Base-by-base conservation (phyloP, 169 alveolate genomes). In the Plasmodium fragile region DNA sequence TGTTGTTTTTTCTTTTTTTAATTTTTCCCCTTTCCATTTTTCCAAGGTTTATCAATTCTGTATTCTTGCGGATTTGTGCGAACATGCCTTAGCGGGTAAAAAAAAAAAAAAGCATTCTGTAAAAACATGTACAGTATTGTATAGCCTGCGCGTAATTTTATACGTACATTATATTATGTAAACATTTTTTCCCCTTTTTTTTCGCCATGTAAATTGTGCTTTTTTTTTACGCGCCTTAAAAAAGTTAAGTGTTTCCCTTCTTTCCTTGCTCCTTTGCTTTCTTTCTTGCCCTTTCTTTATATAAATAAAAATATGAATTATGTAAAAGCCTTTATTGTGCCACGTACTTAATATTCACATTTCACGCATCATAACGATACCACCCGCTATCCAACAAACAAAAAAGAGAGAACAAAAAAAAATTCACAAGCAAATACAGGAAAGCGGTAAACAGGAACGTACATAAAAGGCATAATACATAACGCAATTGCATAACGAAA, bases 271-370 rank as follows among this genome's bases (percentile, higher is more conserved):
- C n/a, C 36, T 65, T 65, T 6, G 5, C 36, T 65, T 65, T 65
- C 11, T n/a, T n/a, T 65, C 5, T 65, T 28, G 41, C 36, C 8
- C 28, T 65, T 65, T 59, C n/a, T 25, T 65, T 65, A 65, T 65
- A 65, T 65, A 65, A 65, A 65, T 25, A 65, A 65, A 65, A 65
- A 65, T 65, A 65, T 65, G 75, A 65, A 65, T 65, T 65, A 65
- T 65, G 36, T 65, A 65, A 65, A 65, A 65, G 41, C 36, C n/a
- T 28, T 65, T 25, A 25, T 65, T 22, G n/a, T 65, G 75, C 28
- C 75, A 22, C 36, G 30, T 65, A 65, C 41, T 65, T 65, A 65
- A 65, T 22, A 0, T 65, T 65, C 36, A 25, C 75, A 65, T 65
- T 65, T 65, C 6, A 65, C 25, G 32, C 2, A 78, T 16, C 25